These are phyloP conservation scores for Triticum turgidum DNA, from an alignment of 176 grass and related monocot species.

Conservation along the genomic window DNA sequence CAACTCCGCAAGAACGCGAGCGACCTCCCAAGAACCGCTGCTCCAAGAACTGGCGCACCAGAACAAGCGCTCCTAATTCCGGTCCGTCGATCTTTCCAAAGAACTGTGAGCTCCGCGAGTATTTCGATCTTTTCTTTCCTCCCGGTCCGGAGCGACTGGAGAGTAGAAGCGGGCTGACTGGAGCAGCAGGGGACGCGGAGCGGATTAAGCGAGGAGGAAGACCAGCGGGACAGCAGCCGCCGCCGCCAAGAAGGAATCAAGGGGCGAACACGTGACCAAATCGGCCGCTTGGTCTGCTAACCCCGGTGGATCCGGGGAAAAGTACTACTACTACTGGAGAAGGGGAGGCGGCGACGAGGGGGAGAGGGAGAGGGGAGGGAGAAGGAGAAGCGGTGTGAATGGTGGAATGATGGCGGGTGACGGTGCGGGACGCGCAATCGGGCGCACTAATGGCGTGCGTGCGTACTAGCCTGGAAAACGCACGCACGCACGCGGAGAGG, in stretches of 20 bases:
- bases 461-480: too few relatives aligned
- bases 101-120: not conserved
- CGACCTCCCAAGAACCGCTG: constrained; percentile 1
- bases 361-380: not conserved
- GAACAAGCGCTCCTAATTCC: not conserved
- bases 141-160: not conserved
- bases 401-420: not conserved
- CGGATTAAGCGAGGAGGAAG: constrained; percentile 14
- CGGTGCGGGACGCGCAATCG: constrained; percentile 21
- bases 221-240: not conserved
- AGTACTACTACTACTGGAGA: not conserved
- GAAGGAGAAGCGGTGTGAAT: not conserved
- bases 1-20: constrained; percentile 5
- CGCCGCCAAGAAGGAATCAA: constrained; percentile 38
- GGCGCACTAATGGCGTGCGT: not conserved
- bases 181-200: not conserved
- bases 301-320: not conserved
- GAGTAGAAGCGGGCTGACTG: constrained; percentile 11
- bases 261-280: not conserved
- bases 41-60: not conserved
- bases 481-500: constrained; percentile 2
- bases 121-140: not conserved
- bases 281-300: not conserved
- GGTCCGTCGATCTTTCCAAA: not conserved
- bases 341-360: not conserved